Percentiles rank a stretch among this genome's conserved stretches.
Evolutionary conservation across 2,329 filamentous ascomycete species (phyloP).

Genomic region (Verticillium isaacii): DNA sequence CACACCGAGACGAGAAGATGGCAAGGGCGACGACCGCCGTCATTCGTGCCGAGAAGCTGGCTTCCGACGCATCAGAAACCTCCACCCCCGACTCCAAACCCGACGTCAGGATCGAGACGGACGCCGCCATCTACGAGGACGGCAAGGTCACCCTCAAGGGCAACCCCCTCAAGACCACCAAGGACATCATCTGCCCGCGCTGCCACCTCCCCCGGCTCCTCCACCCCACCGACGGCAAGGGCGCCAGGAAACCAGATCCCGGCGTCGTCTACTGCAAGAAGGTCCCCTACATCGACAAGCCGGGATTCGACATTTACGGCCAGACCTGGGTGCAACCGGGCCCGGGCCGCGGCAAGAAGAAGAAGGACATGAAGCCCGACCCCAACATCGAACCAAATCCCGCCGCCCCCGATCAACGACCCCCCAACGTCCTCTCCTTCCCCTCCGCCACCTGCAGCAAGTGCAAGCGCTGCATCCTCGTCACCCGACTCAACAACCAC

Average conservation of each 20-base stretch:
- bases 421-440: slow-evolving; percentile 58
- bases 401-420: slow-evolving; percentile 44
- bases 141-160: slow-evolving; percentile 64
- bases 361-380: slow-evolving; percentile 66
- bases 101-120: slow-evolving; percentile 57
- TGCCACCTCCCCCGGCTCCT: slow-evolving; percentile 72
- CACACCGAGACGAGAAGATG: slow-evolving; percentile 74
- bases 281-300: slow-evolving; percentile 70
- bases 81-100: slow-evolving; percentile 48
- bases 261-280: slow-evolving; percentile 72
- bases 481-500: slow-evolving; percentile 62
- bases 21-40: slow-evolving; percentile 62
- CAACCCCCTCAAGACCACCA: slow-evolving; percentile 66
- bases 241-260: slow-evolving; percentile 60
- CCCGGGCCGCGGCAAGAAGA: slow-evolving; percentile 70
- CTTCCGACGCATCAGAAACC: slow-evolving; percentile 49
- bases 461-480: slow-evolving; percentile 61
- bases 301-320: slow-evolving; percentile 75
- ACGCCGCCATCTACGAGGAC: slow-evolving; percentile 66
- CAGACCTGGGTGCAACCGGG: slow-evolving; percentile 73
- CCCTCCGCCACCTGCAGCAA: slow-evolving; percentile 64
- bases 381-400: slow-evolving; percentile 40
- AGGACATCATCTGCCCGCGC: slow-evolving; percentile 67
- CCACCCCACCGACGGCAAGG: slow-evolving; percentile 67
- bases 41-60: slow-evolving; percentile 59